A percentile compares a stretch with the other conserved stretches of the same genome.
These are phyloP conservation scores for Barnettozyma siamensis DNA, from an alignment of 805 yeast genomes.

Conservation along the genomic window DNA sequence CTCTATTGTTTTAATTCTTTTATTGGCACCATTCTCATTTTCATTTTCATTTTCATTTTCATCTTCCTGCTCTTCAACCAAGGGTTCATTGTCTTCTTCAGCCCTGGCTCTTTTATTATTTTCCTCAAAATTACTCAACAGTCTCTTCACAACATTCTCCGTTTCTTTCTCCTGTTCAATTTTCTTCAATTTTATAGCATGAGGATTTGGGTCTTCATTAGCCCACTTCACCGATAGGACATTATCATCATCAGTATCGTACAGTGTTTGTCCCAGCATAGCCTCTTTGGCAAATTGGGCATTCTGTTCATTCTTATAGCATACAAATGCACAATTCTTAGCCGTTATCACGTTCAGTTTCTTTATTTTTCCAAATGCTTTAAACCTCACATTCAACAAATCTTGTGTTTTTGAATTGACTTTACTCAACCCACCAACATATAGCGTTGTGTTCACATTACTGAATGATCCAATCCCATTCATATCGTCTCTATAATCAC, in stretches of 20 bases:
- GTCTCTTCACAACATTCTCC: conserved; percentile 37
- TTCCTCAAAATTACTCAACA: conserved; percentile 32
- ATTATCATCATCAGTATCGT: conserved; percentile 47
- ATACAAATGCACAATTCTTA: conserved; percentile 74
- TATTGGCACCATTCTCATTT: conserved; percentile 18
- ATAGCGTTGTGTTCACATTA: conserved; percentile 65
- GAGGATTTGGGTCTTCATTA: conserved; percentile 77
- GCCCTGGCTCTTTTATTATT: conserved; percentile 9
- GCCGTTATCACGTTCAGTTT: conserved; percentile 53
- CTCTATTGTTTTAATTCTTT: conserved; percentile 1
- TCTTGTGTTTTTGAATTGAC: conserved; percentile 32
- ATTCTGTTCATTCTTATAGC: conserved; percentile 56
- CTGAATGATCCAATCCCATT: conserved; percentile 84
- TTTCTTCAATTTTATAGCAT: conserved; percentile 41
- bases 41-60: too few relatives aligned
- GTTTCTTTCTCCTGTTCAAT: conserved; percentile 25
- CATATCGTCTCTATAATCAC: conserved; percentile 87
- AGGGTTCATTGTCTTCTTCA: conserved; percentile 10
- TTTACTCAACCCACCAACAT: conserved; percentile 58
- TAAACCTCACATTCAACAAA: conserved; percentile 45
- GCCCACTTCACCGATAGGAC: conserved; percentile 81
- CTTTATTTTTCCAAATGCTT: conserved; percentile 72
- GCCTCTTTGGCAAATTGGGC: conserved; percentile 97
- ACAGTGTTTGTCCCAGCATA: conserved; percentile 76
- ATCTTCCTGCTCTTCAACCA: conserved; percentile 24